Percentiles rank a stretch among this genome's conserved stretches.
phyloP scores from a whole-genome alignment of 129 eudicot genomes.

The Ambrosia artemisiifolia region DNA sequence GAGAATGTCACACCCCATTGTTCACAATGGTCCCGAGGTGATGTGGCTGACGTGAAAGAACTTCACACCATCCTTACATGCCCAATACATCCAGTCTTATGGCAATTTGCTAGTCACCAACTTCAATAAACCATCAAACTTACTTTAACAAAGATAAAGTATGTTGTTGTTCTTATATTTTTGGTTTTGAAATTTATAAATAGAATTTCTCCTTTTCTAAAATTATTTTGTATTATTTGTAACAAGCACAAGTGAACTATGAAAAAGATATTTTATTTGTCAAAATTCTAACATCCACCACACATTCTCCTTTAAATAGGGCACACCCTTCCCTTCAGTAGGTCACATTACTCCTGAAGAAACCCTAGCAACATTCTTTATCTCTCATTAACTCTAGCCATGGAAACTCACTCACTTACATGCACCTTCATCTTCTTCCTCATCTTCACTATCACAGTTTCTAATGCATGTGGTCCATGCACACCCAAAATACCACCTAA shows the following conservation, averaged over 20 bases:
- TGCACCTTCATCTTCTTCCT: slow-evolving; percentile 38
- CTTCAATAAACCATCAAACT: no score
- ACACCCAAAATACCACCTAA: slow-evolving; percentile 3
- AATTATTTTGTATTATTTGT: no score
- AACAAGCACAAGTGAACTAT: neutral
- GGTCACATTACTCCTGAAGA: slow-evolving; percentile 9
- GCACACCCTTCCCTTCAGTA: slow-evolving; percentile 23
- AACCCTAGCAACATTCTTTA: slow-evolving; percentile 16
- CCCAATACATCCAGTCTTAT: no score
- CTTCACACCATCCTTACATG: no score
- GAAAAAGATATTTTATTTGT: neutral
- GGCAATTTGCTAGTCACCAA: no score
- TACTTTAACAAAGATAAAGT: no score
- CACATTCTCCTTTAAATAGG: slow-evolving; percentile 40
- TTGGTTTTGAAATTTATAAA: no score
- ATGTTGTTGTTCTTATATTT: no score
- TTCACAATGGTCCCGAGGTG: no score
- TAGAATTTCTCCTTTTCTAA: no score
- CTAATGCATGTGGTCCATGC: slow-evolving; percentile 49
- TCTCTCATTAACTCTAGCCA: slow-evolving; percentile 4
- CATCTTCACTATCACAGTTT: slow-evolving; percentile 34
- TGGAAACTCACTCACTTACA: slow-evolving; percentile 34
- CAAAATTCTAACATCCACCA: slow-evolving; percentile 23
- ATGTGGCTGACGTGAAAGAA: no score
- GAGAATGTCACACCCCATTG: no score